Base-by-base conservation (phyloP, 2,329 filamentous ascomycete species). In the Chaetomium sp. region DNA sequence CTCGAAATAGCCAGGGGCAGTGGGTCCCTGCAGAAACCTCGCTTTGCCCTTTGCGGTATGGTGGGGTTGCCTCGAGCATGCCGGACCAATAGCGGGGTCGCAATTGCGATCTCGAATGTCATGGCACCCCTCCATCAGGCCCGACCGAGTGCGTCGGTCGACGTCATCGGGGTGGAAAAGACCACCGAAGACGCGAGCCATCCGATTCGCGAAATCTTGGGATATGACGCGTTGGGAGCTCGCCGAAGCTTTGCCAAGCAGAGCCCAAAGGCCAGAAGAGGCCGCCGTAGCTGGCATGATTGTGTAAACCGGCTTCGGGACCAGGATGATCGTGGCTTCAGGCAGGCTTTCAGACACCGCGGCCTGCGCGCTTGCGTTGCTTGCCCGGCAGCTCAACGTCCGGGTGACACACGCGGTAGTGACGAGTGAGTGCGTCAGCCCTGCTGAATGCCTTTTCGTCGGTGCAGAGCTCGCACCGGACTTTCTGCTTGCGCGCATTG, bases 371-470 rank as follows among this genome's bases (percentile, higher is more conserved):
- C 67, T 75, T 75, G 55, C 79, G 76, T 57, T 83, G 80, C 76
- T 85, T 85, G 71, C 91, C 90, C n/a, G 90, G 88, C 71, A 91
- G 89, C 68, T 93, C 90, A 63, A 94, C 85, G 67, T 97, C 92
- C 0, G 94, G 93, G 76, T 97, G 94, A 68, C 96, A 94, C 57
- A 97, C 93, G 42, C 93, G 88, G 84, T 97, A 96, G 75, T 99
- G 95, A 66, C 95, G 84, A 16, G 94, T 98, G 56, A 98, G 83
- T 1, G 95, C 95, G 80, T 99, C 95, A 69, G 94, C 95, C 64
- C 95, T 88, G 71, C 93, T 97, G 74, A 99, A 99, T 0, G 92
- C 96, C 84, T 98, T 98, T 74, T 98, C 94, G 72, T 98, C 93
- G 1, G 91, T 93, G 78, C 95, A 99, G 56, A 97, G 80, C 68